A percentile compares a stretch with the other conserved stretches of the same genome.
Evolutionary conservation across 2,329 filamentous ascomycete species (phyloP).

Genomic region (Rutstroemia sp.): DNA sequence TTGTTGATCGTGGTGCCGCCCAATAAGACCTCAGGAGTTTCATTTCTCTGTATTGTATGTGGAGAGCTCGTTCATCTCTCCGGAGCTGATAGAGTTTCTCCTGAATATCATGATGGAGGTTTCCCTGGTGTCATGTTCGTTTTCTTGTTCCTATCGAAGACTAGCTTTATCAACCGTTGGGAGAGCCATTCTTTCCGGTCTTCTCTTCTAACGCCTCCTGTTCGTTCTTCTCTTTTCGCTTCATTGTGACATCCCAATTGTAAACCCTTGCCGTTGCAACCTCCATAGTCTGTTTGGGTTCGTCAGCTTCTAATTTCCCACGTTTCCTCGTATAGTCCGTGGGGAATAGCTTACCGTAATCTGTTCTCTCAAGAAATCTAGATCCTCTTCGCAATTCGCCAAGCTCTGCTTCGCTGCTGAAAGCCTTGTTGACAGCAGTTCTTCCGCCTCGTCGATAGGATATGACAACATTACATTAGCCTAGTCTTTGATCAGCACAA

Average conservation of each 20-base stretch:
- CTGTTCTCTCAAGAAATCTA: conserved; percentile 92
- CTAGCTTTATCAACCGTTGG: conserved; percentile 23
- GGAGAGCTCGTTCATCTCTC: neutral
- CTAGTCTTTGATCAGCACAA: conserved; percentile 34
- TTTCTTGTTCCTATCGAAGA: conserved; percentile 6
- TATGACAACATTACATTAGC: conserved; percentile 98
- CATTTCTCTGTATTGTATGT: neutral
- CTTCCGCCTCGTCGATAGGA: conserved; percentile 78
- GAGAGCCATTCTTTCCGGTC: conserved; percentile 27
- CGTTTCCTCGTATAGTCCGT: neutral
- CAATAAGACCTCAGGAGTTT: neutral
- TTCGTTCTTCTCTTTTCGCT: conserved; percentile 78
- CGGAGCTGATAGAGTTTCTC: neutral
- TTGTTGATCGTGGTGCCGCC: neutral
- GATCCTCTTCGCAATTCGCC: conserved; percentile 87
- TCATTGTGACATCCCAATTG: conserved; percentile 97
- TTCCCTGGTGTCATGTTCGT: neutral
- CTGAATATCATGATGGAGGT: conserved; percentile 5
- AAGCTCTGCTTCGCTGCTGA: conserved; percentile 71
- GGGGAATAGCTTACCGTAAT: conserved; percentile 63
- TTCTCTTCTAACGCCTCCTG: conserved; percentile 36
- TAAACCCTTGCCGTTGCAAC: conserved; percentile 96
- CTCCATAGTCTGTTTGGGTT: conserved; percentile 54
- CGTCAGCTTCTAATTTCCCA: neutral
- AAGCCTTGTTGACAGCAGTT: conserved; percentile 70